Conservation (phyloP, 2,329 filamentous ascomycete species). For the Aspergillus oerlinghausenensis region DNA sequence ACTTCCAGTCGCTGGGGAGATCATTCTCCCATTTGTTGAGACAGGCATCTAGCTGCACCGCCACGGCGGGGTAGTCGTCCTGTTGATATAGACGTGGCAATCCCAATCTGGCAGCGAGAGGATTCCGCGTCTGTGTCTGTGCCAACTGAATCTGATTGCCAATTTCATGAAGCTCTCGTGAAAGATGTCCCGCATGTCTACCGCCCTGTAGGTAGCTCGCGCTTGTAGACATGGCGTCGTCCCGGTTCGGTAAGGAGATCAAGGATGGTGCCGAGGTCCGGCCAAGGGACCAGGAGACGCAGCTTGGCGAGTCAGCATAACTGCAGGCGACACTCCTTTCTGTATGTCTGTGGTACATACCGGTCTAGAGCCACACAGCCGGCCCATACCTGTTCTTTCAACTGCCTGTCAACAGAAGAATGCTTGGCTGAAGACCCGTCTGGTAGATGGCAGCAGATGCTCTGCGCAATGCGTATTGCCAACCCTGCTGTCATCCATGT, state of each 20-base stretch:
- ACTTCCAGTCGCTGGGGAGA: conserved; percentile 9
- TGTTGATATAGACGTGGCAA: conserved; percentile 11
- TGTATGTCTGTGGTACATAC: not conserved
- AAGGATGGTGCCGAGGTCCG: conserved; percentile 10
- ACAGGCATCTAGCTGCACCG: conserved; percentile 13
- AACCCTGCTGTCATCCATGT: conserved; percentile 19
- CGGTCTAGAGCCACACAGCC: conserved; percentile 16
- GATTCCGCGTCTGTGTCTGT: conserved; percentile 13
- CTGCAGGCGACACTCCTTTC: too few species aligned
- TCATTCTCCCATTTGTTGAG: conserved; percentile 14
- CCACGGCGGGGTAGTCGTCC: conserved; percentile 14
- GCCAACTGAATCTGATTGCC: conserved; percentile 18
- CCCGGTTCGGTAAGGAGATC: conserved; percentile 2
- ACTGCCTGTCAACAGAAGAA: not conserved
- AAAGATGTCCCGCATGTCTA: not conserved
- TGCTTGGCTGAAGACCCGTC: conserved; percentile 1
- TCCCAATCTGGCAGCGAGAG: conserved; percentile 7
- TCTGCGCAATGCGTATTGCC: conserved; percentile 16
- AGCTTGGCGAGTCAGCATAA: conserved; percentile 2
- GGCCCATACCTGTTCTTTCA: conserved; percentile 14
- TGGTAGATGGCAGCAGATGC: conserved; percentile 8
- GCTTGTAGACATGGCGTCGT: not conserved
- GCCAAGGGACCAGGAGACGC: conserved; percentile 18
- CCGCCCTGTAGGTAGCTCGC: not conserved
- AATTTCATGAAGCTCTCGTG: conserved; percentile 12